Base-by-base conservation (phyloP, 768 basidiomycete species). In the Auricularia sp. region DNA sequence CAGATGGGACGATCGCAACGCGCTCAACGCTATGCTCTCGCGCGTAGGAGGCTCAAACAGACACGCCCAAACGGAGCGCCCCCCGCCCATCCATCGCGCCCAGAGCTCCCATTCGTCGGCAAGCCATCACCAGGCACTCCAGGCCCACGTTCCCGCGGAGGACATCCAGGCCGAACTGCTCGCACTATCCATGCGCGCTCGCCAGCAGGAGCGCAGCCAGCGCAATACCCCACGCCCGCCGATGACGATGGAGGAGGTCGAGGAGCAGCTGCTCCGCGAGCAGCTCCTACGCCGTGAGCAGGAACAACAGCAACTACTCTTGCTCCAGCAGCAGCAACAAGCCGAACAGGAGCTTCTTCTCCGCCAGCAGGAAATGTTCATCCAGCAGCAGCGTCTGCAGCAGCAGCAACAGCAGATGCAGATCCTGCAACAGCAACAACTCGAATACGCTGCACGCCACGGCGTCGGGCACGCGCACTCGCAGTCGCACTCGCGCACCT, bases 101-200 rank as follows among this genome's bases (percentile, higher is more conserved):
- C 78, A 78, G 51, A 71, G 39, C 63, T 44, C 34, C 24, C 35
- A 61, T n/a, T 37, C 37, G 45, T 21, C 37, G n/a, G 35, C 58
- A 42, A 54, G 16, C n/a, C 67, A 18, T 64, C 65, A n/a, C 61
- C 33, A n/a, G 37, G 54, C 33, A 45, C 67, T 39, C 61, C 65
- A 39, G n/a, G 70, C 4, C 79, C 80, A 42, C 78, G 80, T 10
- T 84, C 85, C 21, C 0, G 72, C 93, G 34, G 86, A 90, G 68
- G 92, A 94, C 68, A 87, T 94, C 65, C 92, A 94, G 70, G 83
- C 85, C 3, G 92, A 94, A 74, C 90, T 92, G 89, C 80, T 81
- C n/a, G 81, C 81, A 6, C 81, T 80, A 29, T 83, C 84, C 35
- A 68, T 66, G 2, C 70, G 71, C 34, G 58, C 66, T 0, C 51